A percentile compares a stretch with the other conserved stretches of the same genome.
These are phyloP conservation scores for Annulohypoxylon truncatum DNA, from an alignment of 2,329 filamentous ascomycete genomes.

Conservation along the genomic window DNA sequence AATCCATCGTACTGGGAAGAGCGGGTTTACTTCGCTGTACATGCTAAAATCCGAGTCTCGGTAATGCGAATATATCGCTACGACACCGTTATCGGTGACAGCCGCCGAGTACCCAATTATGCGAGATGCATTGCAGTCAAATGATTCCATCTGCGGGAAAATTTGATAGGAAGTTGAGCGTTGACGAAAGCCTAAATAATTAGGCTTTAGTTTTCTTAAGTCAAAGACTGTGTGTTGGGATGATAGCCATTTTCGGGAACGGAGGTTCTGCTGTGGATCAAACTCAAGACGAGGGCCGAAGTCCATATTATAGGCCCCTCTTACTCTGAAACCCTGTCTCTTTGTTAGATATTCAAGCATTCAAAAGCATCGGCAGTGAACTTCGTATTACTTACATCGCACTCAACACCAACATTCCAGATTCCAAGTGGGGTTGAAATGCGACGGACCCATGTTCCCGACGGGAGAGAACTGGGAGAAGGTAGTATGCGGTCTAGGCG, in stretches of 20 bases:
- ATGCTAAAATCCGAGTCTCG: not conserved
- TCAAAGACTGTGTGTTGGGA: not conserved
- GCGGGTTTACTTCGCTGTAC: not conserved
- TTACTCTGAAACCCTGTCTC: not conserved
- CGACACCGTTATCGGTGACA: not conserved
- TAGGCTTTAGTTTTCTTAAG: not conserved
- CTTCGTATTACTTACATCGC: not conserved
- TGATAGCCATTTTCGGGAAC: too few species aligned
- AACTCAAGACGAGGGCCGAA: too few species aligned
- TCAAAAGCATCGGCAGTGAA: not conserved
- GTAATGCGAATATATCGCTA: slow-evolving; percentile 2
- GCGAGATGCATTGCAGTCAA: not conserved
- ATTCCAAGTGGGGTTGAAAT: not conserved
- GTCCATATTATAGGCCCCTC: not conserved
- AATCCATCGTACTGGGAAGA: not conserved
- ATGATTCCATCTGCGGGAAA: not conserved
- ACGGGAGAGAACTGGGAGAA: not conserved
- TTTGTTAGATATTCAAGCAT: not conserved
- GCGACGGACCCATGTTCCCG: not conserved
- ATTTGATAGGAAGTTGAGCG: not conserved
- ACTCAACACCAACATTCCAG: not conserved
- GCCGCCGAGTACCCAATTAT: not conserved
- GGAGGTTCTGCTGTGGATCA: too few species aligned
- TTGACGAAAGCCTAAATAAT: not conserved
- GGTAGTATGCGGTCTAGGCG: not conserved